Percentiles rank a stretch among this genome's conserved stretches.
Evolutionary conservation across 495 filamentous ascomycete species (phyloP).

Genomic region (Penicillium paxilli): DNA sequence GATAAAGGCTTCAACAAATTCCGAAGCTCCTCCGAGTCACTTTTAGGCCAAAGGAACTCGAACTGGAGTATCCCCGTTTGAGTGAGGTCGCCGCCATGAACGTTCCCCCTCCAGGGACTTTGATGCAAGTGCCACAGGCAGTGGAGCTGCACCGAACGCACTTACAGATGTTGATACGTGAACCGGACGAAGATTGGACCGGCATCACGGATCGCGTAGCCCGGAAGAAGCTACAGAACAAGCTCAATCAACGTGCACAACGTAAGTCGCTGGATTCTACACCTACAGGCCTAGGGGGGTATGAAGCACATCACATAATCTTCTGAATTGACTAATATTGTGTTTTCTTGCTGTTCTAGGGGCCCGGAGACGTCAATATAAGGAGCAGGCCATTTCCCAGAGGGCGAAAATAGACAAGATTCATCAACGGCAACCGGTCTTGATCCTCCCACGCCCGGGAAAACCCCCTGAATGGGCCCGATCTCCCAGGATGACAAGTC

Average conservation of each 20-base stretch:
- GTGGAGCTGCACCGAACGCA: neutral
- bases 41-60: neutral
- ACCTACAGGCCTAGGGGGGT: no score
- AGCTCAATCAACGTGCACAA: conserved; percentile 2
- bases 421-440: no score
- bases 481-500: neutral
- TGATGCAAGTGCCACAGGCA: neutral
- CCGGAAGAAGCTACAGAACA: conserved; percentile 4
- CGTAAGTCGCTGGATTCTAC: neutral
- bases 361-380: no score
- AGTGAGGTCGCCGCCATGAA: neutral
- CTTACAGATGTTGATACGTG: neutral
- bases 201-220: neutral
- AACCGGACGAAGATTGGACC: neutral
- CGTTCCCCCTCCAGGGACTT: neutral
- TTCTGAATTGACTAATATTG: neutral
- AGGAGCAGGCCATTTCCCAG: no score
- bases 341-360: neutral
- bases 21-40: no score
- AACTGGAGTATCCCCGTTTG: neutral
- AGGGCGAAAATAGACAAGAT: no score
- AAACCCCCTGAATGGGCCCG: no score
- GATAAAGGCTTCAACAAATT: no score
- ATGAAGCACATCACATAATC: neutral
- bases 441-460: no score